Percentiles rank a stretch among this genome's conserved stretches.
These are phyloP conservation scores for Alectoria sarmentosa DNA, from an alignment of 495 filamentous ascomycete species.

Conservation along the genomic window DNA sequence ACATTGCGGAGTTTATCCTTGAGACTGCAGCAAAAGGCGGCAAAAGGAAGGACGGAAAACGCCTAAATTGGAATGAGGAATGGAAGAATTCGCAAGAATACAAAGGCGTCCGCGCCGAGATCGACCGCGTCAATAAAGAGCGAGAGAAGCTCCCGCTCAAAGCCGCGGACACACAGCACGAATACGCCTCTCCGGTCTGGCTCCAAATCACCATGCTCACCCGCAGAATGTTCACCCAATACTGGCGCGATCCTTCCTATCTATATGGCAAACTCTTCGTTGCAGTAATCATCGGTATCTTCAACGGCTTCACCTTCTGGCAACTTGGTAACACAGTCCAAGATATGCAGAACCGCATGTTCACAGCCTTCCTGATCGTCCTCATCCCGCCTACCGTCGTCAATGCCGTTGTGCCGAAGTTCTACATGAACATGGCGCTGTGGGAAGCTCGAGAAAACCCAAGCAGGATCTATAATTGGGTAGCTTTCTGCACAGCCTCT, in stretches of 20 bases:
- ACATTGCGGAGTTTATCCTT: slow-evolving; percentile 81
- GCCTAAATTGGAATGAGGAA: slow-evolving; percentile 62
- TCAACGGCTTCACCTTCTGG: slow-evolving; percentile 86
- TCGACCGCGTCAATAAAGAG: slow-evolving; percentile 49
- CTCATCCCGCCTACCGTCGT: slow-evolving; percentile 65
- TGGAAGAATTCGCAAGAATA: slow-evolving; percentile 58
- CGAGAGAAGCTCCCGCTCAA: slow-evolving; percentile 43
- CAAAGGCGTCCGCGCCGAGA: slow-evolving; percentile 48
- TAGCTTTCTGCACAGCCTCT: slow-evolving; percentile 72
- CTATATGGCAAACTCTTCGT: slow-evolving; percentile 69
- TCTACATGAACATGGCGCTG: slow-evolving; percentile 67
- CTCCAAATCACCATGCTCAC: slow-evolving; percentile 55
- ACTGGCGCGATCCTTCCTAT: slow-evolving; percentile 69
- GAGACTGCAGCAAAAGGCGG: slow-evolving; percentile 64
- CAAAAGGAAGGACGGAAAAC: slow-evolving; percentile 43
- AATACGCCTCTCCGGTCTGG: slow-evolving; percentile 57
- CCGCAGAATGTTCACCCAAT: slow-evolving; percentile 57
- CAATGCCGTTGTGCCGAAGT: slow-evolving; percentile 77
- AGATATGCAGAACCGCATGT: slow-evolving; percentile 77
- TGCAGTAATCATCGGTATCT: slow-evolving; percentile 59
- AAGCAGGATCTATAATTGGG: slow-evolving; percentile 73
- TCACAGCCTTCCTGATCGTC: slow-evolving; percentile 63
- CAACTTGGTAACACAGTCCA: slow-evolving; percentile 57
- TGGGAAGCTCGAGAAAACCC: slow-evolving; percentile 74
- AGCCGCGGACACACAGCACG: slow-evolving; percentile 37